Percentiles rank a stretch among this genome's conserved stretches.
Conservation (phyloP, 2,329 filamentous ascomycete species). For the Periconia macrospinosa region DNA sequence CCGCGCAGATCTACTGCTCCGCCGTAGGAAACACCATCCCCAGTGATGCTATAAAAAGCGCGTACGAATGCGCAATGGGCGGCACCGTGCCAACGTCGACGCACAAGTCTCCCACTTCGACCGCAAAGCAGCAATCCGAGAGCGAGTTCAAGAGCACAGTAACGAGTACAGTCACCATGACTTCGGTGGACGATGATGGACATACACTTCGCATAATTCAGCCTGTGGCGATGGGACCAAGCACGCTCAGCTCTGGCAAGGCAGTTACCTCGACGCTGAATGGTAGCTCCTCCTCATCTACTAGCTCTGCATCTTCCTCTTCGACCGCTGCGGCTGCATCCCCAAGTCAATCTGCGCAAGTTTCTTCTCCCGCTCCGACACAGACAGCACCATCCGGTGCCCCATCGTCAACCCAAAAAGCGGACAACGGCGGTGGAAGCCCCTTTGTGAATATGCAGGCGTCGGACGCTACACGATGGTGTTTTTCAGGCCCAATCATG, state of each 20-base stretch:
- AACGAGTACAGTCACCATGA: slow-evolving; percentile 21
- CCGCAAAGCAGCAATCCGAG: slow-evolving; percentile 3
- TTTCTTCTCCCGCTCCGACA: slow-evolving; percentile 10
- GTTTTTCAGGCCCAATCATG: slow-evolving; percentile 7
- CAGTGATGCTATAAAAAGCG: slow-evolving; percentile 19
- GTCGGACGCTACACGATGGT: slow-evolving; percentile 11
- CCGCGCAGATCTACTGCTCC: slow-evolving; percentile 22
- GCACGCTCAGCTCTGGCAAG: slow-evolving; percentile 20
- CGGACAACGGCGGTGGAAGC: slow-evolving; percentile 23
- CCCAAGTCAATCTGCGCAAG: slow-evolving; percentile 9
- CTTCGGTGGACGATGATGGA: slow-evolving; percentile 23
- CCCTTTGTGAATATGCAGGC: slow-evolving; percentile 32
- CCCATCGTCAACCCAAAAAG: slow-evolving; percentile 7
- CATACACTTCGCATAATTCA: slow-evolving; percentile 25
- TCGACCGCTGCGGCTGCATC: slow-evolving; percentile 6
- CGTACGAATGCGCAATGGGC: slow-evolving; percentile 18
- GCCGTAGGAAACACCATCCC: slow-evolving; percentile 19
- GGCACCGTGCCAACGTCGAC: slow-evolving; percentile 1
- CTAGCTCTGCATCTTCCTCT: slow-evolving; percentile 3
- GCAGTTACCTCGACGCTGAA: slow-evolving; percentile 22
- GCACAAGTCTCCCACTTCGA: slow-evolving; percentile 10
- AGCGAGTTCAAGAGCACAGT: slow-evolving; percentile 15
- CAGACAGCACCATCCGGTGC: slow-evolving; percentile 4
- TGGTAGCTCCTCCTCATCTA: slow-evolving; percentile 1
- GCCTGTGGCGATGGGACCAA: slow-evolving; percentile 25